These are phyloP conservation scores for Cladosporium austrohemisphaericum DNA, from an alignment of 2,329 filamentous ascomycete genomes.

Conservation along the genomic window DNA sequence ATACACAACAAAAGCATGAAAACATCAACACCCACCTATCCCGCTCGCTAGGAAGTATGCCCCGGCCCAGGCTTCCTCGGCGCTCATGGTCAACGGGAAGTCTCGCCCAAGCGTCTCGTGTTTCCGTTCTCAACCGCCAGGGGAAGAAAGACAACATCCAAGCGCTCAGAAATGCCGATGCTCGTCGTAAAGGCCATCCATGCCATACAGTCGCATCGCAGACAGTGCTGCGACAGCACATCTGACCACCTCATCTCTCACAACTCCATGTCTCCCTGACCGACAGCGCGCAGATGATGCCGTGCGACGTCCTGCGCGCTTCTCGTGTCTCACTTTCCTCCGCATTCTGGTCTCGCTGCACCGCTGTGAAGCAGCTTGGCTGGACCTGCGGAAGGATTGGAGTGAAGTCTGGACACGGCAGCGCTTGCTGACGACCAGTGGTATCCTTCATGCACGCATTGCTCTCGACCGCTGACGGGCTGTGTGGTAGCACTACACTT, in stretches of 20 bases:
- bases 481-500: too few species aligned
- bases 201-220: background rate
- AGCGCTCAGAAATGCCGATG: slow-evolving; percentile 1
- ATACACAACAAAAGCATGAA: background rate
- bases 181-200: background rate
- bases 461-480: too few species aligned
- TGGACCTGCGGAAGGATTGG: too few species aligned
- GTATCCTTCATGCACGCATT: too few species aligned
- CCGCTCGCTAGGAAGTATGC: background rate
- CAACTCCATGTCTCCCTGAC: background rate
- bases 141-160: slow-evolving; percentile 10
- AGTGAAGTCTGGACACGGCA: slow-evolving; percentile 4
- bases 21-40: background rate
- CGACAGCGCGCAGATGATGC: background rate
- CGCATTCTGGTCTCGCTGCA: background rate
- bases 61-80: slow-evolving; percentile 10
- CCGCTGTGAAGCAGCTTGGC: slow-evolving; percentile 8
- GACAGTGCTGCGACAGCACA: background rate
- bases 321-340: slow-evolving; percentile 5
- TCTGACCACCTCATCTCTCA: background rate
- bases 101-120: slow-evolving; percentile 5
- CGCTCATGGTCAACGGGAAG: background rate
- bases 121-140: slow-evolving; percentile 6
- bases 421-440: slow-evolving; percentile 3
- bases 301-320: background rate